Evolutionary conservation across 2,329 filamentous ascomycete species (phyloP).

Genomic region (Whalleya microplaca): DNA sequence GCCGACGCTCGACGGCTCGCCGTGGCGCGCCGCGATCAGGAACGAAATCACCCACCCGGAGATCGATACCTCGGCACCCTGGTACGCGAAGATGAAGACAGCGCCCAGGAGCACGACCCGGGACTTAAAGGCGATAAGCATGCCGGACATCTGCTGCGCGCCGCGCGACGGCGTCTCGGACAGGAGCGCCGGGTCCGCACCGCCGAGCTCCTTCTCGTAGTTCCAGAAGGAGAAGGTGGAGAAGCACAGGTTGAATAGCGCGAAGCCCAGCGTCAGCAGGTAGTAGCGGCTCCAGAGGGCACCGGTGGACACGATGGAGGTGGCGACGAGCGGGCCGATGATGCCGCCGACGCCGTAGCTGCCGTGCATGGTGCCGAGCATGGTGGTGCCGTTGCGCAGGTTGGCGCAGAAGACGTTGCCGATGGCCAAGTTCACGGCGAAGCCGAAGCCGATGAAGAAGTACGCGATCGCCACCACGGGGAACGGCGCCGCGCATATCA

Average conservation of each 20-base stretch:
- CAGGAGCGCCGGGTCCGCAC: constrained; percentile 22
- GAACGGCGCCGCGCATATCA: constrained; percentile 72
- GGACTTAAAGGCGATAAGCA: constrained; percentile 54
- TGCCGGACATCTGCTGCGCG: constrained; percentile 40
- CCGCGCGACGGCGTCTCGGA: constrained; percentile 18
- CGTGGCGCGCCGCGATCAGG: constrained; percentile 72
- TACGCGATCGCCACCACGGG: constrained; percentile 68
- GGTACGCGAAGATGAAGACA: constrained; percentile 83
- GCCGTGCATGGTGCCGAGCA: constrained; percentile 68
- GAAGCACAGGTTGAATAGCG: constrained; percentile 59
- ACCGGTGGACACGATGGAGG: constrained; percentile 65
- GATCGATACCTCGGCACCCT: constrained; percentile 82
- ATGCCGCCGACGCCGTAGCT: constrained; percentile 69
- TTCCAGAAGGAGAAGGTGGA: constrained; percentile 70
- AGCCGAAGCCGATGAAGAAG: constrained; percentile 66
- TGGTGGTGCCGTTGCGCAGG: constrained; percentile 55
- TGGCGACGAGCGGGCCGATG: constrained; percentile 74
- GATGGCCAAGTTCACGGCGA: constrained; percentile 59
- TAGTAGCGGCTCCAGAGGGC: constrained; percentile 76
- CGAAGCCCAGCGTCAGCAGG: constrained; percentile 63
- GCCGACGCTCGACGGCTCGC: constrained; percentile 71
- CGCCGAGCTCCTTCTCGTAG: constrained; percentile 66
- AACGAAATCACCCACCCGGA: constrained; percentile 89
- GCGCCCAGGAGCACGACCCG: constrained; percentile 73
- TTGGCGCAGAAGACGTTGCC: constrained; percentile 63